Conservation (phyloP, 139 green algal genomes). For the Cymbomonas tetramitiformis region DNA sequence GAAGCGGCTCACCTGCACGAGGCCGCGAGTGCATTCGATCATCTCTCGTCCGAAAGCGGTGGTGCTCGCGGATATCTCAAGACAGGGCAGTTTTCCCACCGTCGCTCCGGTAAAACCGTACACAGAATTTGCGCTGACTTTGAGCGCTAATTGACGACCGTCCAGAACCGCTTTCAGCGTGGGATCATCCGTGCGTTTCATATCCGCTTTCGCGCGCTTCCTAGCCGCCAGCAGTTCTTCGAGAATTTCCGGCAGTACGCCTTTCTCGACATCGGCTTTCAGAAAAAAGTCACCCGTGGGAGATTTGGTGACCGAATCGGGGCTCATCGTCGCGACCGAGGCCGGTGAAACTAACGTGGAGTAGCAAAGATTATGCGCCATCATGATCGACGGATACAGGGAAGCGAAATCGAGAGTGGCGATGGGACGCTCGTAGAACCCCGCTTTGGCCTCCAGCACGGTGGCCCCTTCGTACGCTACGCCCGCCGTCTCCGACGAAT, state of each 20-base stretch:
- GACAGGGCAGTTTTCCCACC: slow-evolving; percentile 87
- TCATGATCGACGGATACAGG: slow-evolving; percentile 99
- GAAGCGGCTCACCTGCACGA: no score
- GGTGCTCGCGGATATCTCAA: slow-evolving; percentile 67
- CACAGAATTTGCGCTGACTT: slow-evolving; percentile 85
- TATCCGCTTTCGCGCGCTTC: slow-evolving; percentile 66
- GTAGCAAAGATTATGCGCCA: slow-evolving; percentile 99
- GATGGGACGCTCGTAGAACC: slow-evolving; percentile 78
- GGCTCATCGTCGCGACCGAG: slow-evolving; percentile 24
- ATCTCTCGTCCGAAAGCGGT: slow-evolving; percentile 87
- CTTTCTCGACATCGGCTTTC: slow-evolving; percentile 36
- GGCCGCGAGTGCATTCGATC: slow-evolving; percentile 78
- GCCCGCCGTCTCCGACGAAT: slow-evolving; percentile 31
- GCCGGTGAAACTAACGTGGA: slow-evolving; percentile 59
- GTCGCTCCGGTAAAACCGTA: slow-evolving; percentile 96
- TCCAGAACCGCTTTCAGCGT: slow-evolving; percentile 85
- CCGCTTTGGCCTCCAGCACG: slow-evolving; percentile 78
- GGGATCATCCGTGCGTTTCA: slow-evolving; percentile 74
- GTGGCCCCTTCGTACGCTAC: slow-evolving; percentile 89
- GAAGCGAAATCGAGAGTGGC: slow-evolving; percentile 95
- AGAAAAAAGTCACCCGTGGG: slow-evolving; percentile 78
- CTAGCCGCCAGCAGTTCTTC: slow-evolving; percentile 80
- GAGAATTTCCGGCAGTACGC: slow-evolving; percentile 91
- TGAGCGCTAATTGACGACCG: slow-evolving; percentile 88
- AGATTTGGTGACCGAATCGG: slow-evolving; percentile 41